phyloP scores from a whole-genome alignment of 129 eudicot genomes.

The Ambrosia trifida region DNA sequence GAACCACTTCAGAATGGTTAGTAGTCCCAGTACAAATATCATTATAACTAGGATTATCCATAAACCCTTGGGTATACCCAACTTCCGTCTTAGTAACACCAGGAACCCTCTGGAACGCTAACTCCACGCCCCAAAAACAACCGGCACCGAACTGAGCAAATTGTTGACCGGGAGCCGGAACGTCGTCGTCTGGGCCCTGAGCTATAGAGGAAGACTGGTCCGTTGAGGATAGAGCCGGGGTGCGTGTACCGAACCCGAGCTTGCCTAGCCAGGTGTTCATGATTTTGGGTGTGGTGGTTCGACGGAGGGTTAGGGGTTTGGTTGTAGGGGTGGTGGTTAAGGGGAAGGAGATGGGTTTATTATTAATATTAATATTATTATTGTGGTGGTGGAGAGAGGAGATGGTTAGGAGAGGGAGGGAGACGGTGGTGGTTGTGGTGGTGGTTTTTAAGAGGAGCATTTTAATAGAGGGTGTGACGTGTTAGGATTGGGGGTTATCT shows the following conservation, averaged over 20 bases:
- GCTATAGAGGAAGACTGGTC: slow-evolving; percentile 53
- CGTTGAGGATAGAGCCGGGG: slow-evolving; percentile 42
- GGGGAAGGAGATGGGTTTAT: slow-evolving; percentile 22
- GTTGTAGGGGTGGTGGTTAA: slow-evolving; percentile 23
- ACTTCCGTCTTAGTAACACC: slow-evolving; percentile 88
- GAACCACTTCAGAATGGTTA: slow-evolving; percentile 74
- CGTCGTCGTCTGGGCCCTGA: slow-evolving; percentile 71
- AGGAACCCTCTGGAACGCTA: slow-evolving; percentile 79
- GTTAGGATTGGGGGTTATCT: slow-evolving; percentile 27
- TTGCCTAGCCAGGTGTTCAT: slow-evolving; percentile 59
- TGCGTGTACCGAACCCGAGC: slow-evolving; percentile 58
- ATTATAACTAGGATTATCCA: slow-evolving; percentile 68
- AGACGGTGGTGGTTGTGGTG: slow-evolving; percentile 27
- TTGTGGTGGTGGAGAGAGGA: slow-evolving; percentile 32
- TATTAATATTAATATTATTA: slow-evolving; percentile 13
- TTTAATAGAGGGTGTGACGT: slow-evolving; percentile 22
- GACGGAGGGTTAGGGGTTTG: slow-evolving; percentile 30
- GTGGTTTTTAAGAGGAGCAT: slow-evolving; percentile 55
- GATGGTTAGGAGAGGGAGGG: slow-evolving; percentile 40
- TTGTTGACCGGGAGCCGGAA: slow-evolving; percentile 70
- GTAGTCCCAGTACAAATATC: slow-evolving; percentile 76
- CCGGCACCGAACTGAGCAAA: slow-evolving; percentile 92
- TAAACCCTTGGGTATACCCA: slow-evolving; percentile 67
- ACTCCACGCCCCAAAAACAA: slow-evolving; percentile 88
- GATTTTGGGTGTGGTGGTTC: slow-evolving; percentile 40